Conservation (phyloP, 2,329 filamentous ascomycete genomes). For the Coniochaeta sp. region DNA sequence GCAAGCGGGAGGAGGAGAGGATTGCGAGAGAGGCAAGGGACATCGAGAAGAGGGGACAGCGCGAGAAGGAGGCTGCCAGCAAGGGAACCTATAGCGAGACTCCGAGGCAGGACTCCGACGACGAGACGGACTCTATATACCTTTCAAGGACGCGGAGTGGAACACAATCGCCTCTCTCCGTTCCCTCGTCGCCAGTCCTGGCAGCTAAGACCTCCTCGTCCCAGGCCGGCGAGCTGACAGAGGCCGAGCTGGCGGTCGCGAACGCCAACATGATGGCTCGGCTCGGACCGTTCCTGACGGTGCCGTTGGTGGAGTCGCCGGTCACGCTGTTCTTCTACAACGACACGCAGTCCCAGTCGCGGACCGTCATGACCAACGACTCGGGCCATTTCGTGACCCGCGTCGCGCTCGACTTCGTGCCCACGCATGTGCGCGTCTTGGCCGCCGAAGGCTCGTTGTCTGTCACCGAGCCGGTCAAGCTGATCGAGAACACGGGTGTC, state of each 20-base stretch:
- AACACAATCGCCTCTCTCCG: conserved; percentile 28
- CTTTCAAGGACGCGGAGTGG: conserved; percentile 19
- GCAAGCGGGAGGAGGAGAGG: conserved; percentile 49
- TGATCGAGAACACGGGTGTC: conserved; percentile 73
- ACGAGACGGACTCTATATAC: conserved; percentile 20
- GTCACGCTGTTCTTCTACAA: conserved; percentile 97
- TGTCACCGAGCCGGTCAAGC: conserved; percentile 65
- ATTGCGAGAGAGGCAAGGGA: conserved; percentile 69
- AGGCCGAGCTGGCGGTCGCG: conserved; percentile 68
- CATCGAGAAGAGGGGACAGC: conserved; percentile 65
- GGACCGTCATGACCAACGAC: conserved; percentile 78
- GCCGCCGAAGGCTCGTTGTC: conserved; percentile 74
- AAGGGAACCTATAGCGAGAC: conserved; percentile 68
- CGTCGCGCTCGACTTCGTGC: conserved; percentile 79
- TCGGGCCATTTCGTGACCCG: conserved; percentile 80
- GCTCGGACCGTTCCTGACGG: conserved; percentile 83
- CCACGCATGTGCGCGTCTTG: conserved; percentile 80
- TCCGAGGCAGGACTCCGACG: conserved; percentile 36
- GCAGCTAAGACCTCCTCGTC: conserved; percentile 25
- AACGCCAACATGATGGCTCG: conserved; percentile 85
- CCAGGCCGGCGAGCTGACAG: conserved; percentile 50
- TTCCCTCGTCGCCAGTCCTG: conserved; percentile 35
- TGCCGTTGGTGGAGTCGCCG: conserved; percentile 65
- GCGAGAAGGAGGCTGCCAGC: conserved; percentile 62
- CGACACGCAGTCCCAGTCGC: conserved; percentile 69